Evolutionary conservation across 345 rosid species (phyloP).

Genomic region (Balakata baccata): DNA sequence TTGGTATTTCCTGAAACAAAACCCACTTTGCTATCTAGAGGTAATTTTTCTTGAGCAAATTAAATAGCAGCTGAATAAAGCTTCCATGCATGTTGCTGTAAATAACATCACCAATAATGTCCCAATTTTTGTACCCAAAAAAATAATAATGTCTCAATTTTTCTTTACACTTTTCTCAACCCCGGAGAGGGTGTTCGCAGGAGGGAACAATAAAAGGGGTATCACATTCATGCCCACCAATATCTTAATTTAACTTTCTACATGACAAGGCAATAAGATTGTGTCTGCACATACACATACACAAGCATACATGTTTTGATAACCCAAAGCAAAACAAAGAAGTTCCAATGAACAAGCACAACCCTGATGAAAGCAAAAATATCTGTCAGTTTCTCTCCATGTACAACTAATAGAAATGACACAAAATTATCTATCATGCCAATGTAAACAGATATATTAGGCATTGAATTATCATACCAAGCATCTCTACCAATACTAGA

Average conservation of each 20-base stretch:
- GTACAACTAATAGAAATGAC: neutral
- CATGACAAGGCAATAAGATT: too few species aligned
- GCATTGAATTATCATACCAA: neutral
- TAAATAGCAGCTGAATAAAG: neutral
- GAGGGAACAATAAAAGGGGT: too few species aligned
- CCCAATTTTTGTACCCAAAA: too few species aligned
- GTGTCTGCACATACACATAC: neutral
- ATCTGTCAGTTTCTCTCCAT: neutral
- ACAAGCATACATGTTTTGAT: neutral
- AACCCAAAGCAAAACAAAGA: neutral
- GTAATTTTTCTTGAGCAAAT: neutral
- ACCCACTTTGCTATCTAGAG: neutral
- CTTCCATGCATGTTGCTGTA: neutral
- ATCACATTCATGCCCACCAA: too few species aligned
- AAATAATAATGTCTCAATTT: neutral
- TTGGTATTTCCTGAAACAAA: neutral
- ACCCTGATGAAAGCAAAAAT: neutral
- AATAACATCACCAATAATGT: neutral
- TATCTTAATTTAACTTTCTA: too few species aligned
- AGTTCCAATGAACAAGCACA: neutral
- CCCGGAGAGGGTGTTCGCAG: too few species aligned
- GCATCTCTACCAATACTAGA: neutral
- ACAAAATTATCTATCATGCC: neutral
- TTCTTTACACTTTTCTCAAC: too few species aligned
- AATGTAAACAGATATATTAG: neutral